Base-by-base conservation (phyloP, 805 yeast species). In the Tetrapisispora fleetii region DNA sequence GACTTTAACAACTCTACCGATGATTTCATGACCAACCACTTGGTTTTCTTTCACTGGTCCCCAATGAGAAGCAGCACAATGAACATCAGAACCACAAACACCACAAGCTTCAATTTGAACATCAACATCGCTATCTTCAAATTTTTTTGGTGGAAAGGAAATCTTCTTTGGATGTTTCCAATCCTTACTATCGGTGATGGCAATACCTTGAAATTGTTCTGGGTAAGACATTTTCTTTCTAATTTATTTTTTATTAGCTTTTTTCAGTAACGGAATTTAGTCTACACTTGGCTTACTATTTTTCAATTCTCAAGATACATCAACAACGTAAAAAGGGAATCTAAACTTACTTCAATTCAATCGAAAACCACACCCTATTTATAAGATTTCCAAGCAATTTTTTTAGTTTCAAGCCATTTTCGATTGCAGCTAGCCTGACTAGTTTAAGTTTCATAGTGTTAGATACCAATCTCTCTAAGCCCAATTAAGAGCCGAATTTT, bases 1-100 rank as follows among this genome's bases (percentile, higher is more conserved):
- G 38, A 83, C 70, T 36, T 69, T 72, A 18, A 77, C 70, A 27
- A 81, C 82, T 36, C 63, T 69, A 40, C 87, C 87, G 41, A 81
- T 67, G 53, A 82, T 73, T 62, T 82, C 87, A 63, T 82, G 87
- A 32, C 88, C 88, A n/a, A 78, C 83, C 53, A 75, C 71, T 58
- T 71, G 73, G 16, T 76, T 57, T 24, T 54, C 50, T 9, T 48
- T 44, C 46, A 44, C 50, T 35, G 48, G 24, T 27, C 58, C 56
- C 63, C 64, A 60, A 42, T 54, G 50, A 35, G 58, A 59, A 30
- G 51, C 48, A 33, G 62, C 58, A 28, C 53, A 50, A 40, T 59
- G 63, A 8, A 54, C 37, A 47, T 82, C 87, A 32, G 80, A 73
- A 18, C 86, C 89, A 67, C 89, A 82, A 11, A 82, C 69, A 57